Evolutionary conservation across 1,284 basidiomycete genomes (phyloP).

Genomic region (Fomitiporia mediterranea): DNA sequence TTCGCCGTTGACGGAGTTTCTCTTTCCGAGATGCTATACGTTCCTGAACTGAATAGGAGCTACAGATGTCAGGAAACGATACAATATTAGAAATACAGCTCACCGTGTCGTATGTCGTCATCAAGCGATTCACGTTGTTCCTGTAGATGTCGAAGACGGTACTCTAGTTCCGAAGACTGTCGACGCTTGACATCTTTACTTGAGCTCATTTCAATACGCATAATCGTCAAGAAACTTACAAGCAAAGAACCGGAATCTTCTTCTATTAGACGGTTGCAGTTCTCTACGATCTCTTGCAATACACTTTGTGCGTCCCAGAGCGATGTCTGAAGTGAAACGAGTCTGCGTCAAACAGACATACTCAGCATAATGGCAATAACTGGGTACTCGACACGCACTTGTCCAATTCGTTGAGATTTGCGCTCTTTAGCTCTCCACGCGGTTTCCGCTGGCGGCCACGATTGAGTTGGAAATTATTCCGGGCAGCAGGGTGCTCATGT

Average conservation of each 20-base stretch:
- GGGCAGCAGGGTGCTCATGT: neutral
- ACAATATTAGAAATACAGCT: neutral
- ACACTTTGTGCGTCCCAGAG: conserved; percentile 14
- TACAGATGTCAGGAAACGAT: neutral
- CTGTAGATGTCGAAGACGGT: conserved; percentile 16
- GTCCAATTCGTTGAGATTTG: conserved; percentile 64
- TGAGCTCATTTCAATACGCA: neutral
- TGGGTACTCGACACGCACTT: conserved; percentile 42
- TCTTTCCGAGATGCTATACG: conserved; percentile 34
- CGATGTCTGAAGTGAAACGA: conserved; percentile 17
- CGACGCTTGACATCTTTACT: conserved; percentile 8
- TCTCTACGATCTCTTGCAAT: conserved; percentile 12
- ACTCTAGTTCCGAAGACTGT: conserved; percentile 15
- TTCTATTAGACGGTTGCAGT: conserved; percentile 15
- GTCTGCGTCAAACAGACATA: conserved; percentile 31
- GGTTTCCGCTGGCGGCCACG: conserved; percentile 24
- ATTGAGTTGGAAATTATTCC: conserved; percentile 14
- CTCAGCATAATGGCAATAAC: conserved; percentile 3
- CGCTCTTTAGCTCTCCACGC: conserved; percentile 36
- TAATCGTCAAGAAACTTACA: conserved; percentile 1
- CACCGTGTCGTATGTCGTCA: conserved; percentile 10
- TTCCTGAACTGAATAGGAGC: conserved; percentile 26
- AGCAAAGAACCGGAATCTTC: conserved; percentile 1
- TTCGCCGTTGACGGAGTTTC: conserved; percentile 44
- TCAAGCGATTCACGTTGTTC: conserved; percentile 14